Evolutionary conservation across 2,329 filamentous ascomycete genomes (phyloP), one percentile per base, ranked within the genome.

Genomic region (Sporothrix dimorphospora): DNA sequence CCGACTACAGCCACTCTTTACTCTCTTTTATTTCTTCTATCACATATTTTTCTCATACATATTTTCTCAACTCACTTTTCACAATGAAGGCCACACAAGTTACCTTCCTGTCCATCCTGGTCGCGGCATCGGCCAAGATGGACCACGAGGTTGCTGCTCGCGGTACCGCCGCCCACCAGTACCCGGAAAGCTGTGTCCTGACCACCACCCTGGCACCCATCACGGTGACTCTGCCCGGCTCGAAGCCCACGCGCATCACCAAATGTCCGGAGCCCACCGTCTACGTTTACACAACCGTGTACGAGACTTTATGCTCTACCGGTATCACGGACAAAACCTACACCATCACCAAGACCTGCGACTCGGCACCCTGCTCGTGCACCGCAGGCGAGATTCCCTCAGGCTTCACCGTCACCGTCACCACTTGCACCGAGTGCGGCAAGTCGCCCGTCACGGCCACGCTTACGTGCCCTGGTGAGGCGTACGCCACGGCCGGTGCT

Each of bases 311-410:
- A 21, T 75, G 75, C 71, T 24, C 72, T 1, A 72, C 70, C 5
- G 74, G 75, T 12, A 3, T 72, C 4, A 34, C 53, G 12, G 63
- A 73, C 34, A 72, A 69, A 67, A 75, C 75, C 7, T 76, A 76
- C 74, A 76, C 73, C 38, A 67, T 76, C 57, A 76, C 75, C 49
- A 75, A 76, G 73, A 74, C 74, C 12, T 76, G 75, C n/a, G 69
- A 70, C 40, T 7, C 65, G 8, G n/a, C 71, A 1, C 73, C 74
- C 16, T 75, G 75, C 72, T 51, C 72, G 0, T 34, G 30, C 69
- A 68, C 65, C 0, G 14, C 21, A 1, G 40, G 34, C n/a, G 74
- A 73, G 67, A 6, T 74, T 0, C 75, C 75, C 3, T 2, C 69
- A 12, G 75, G 71, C 72, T 76, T 76, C 49, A 74, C 74, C 5